Conservation (phyloP, 345 rosid species). For the Rubroshorea leprosula region DNA sequence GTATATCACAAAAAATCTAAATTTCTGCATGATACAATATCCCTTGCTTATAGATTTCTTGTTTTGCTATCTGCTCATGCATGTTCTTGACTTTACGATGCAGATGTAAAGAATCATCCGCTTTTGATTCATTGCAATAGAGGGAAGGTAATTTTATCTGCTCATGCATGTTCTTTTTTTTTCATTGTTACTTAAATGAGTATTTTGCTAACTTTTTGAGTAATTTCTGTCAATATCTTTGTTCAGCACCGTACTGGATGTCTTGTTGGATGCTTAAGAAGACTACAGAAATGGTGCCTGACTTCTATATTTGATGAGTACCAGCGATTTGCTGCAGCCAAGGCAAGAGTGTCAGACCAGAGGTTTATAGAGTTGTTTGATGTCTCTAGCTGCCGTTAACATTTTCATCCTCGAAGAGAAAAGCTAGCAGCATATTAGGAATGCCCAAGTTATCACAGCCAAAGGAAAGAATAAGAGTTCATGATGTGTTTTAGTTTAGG, state of each 20-base stretch:
- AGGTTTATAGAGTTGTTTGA: conserved; percentile 53
- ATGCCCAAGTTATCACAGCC: neutral
- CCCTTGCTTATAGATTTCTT: neutral
- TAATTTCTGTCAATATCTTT: neutral
- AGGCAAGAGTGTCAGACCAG: conserved; percentile 50
- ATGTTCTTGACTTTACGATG: neutral
- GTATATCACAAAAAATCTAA: conserved; percentile 19
- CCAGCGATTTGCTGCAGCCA: conserved; percentile 50
- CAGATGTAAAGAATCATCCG: conserved; percentile 57
- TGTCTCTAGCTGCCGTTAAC: conserved; percentile 32
- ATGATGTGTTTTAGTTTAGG: too few relatives aligned
- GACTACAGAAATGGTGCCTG: conserved; percentile 58
- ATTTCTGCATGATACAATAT: neutral
- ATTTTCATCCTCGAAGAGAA: conserved; percentile 30
- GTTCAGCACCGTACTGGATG: conserved; percentile 63
- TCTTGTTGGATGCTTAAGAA: conserved; percentile 58
- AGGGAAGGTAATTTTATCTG: conserved; percentile 51
- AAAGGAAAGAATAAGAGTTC: neutral
- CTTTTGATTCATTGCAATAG: conserved; percentile 61
- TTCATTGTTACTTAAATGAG: neutral
- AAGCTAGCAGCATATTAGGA: neutral
- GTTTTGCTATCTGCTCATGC: conserved; percentile 10
- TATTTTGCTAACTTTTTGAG: neutral
- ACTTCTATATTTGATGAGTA: conserved; percentile 56
- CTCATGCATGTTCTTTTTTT: neutral